Percentiles rank a stretch among this genome's conserved stretches.
Evolutionary conservation across 1,284 basidiomycete genomes (phyloP).

Genomic region (Cerioporus squamosus): DNA sequence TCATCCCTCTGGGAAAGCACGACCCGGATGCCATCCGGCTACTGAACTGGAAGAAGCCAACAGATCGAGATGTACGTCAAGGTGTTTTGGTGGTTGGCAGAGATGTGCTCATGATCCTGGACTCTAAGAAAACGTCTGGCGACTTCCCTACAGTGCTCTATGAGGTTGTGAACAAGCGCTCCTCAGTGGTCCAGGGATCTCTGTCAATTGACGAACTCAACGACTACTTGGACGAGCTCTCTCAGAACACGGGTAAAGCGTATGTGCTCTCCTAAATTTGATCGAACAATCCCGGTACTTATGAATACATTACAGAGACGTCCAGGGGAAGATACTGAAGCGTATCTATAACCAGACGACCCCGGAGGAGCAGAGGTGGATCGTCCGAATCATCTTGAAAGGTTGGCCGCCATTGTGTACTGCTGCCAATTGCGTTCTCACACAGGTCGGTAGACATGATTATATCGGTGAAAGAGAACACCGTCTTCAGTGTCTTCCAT

Average conservation of each 20-base stretch:
- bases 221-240: slow-evolving; percentile 74
- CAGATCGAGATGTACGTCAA: slow-evolving; percentile 60
- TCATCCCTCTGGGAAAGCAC: slow-evolving; percentile 80
- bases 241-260: slow-evolving; percentile 72
- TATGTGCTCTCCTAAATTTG: slow-evolving; percentile 32
- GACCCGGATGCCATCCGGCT: slow-evolving; percentile 82
- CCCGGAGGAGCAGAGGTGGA: slow-evolving; percentile 88
- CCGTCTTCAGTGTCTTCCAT: slow-evolving; percentile 87
- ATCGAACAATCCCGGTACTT: not conserved
- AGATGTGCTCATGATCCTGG: not conserved
- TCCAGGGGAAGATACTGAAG: slow-evolving; percentile 76
- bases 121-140: slow-evolving; percentile 66
- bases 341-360: slow-evolving; percentile 80
- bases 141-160: slow-evolving; percentile 87
- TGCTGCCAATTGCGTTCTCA: not conserved
- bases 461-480: slow-evolving; percentile 86
- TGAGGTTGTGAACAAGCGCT: slow-evolving; percentile 84
- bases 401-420: slow-evolving; percentile 47
- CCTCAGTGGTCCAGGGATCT: slow-evolving; percentile 78
- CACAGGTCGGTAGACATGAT: slow-evolving; percentile 58
- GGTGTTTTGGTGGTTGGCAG: not conserved
- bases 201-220: slow-evolving; percentile 85
- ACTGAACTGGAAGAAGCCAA: slow-evolving; percentile 90
- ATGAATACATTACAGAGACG: slow-evolving; percentile 50
- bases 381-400: slow-evolving; percentile 91